phyloP scores from a whole-genome alignment of 1,139 yeast genomes.

The Taphrina flavorubra region DNA sequence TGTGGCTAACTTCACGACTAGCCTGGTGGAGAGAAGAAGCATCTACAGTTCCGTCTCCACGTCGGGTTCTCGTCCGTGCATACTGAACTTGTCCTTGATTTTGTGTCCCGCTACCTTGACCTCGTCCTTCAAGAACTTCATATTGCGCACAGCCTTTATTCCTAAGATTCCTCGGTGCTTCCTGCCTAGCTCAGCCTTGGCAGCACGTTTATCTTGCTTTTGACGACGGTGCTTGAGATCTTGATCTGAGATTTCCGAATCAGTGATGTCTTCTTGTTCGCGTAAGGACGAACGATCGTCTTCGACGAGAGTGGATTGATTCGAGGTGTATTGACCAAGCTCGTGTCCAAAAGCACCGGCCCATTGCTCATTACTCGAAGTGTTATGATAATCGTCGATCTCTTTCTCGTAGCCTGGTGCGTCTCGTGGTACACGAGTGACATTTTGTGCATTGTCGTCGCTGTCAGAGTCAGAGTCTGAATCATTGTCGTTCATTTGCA shows the following conservation, averaged over 20 bases:
- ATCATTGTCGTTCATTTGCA: slow-evolving; percentile 15
- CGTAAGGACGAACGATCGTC: slow-evolving; percentile 25
- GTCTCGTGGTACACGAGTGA: slow-evolving; percentile 34
- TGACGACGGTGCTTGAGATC: slow-evolving; percentile 36
- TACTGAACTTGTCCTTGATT: slow-evolving; percentile 27
- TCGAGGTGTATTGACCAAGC: slow-evolving; percentile 28
- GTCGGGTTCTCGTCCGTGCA: slow-evolving; percentile 40
- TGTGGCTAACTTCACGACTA: neutral
- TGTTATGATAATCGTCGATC: slow-evolving; percentile 34
- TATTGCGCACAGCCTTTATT: slow-evolving; percentile 36
- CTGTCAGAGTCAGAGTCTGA: slow-evolving; percentile 21
- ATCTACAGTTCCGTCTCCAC: slow-evolving; percentile 37
- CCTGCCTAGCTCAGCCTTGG: slow-evolving; percentile 35
- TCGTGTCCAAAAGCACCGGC: slow-evolving; percentile 29
- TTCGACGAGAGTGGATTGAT: slow-evolving; percentile 5
- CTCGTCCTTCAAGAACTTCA: slow-evolving; percentile 39
- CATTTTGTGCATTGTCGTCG: slow-evolving; percentile 17
- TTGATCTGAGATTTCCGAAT: slow-evolving; percentile 35
- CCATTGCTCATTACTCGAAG: slow-evolving; percentile 28
- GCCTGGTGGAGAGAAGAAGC: neutral
- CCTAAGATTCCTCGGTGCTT: slow-evolving; percentile 36
- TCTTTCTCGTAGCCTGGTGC: slow-evolving; percentile 33
- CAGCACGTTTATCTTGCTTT: slow-evolving; percentile 33
- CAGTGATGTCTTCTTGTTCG: slow-evolving; percentile 35
- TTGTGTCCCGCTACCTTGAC: slow-evolving; percentile 36